Conservation (phyloP, 208 protist genomes). For the Crithidia fasciculata region DNA sequence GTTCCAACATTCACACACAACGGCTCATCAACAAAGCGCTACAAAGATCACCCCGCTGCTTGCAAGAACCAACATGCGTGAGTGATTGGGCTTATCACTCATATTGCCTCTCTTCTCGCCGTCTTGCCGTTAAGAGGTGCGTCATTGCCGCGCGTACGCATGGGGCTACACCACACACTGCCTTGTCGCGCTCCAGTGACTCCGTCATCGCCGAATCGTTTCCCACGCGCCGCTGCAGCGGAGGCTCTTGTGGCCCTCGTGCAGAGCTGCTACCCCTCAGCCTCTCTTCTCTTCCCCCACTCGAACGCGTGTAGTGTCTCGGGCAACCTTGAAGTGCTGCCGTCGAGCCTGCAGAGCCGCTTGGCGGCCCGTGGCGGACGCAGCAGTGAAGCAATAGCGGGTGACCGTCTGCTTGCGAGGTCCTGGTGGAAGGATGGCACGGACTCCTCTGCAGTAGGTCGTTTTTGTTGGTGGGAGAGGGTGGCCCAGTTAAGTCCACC, state of each 20-base stretch:
- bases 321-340: background rate
- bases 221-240: background rate
- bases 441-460: background rate
- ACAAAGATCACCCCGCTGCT: too few relatives aligned
- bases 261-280: constrained; percentile 24
- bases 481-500: background rate
- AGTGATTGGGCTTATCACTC: too few relatives aligned
- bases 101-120: too few relatives aligned
- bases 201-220: background rate
- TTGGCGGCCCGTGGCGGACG: background rate
- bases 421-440: background rate
- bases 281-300: constrained; percentile 22
- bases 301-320: background rate
- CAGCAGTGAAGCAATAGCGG: background rate
- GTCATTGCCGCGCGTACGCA: too few relatives aligned
- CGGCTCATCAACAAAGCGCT: too few relatives aligned
- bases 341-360: background rate
- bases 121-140: too few relatives aligned
- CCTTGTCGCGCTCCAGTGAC: too few relatives aligned
- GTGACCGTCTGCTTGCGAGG: background rate
- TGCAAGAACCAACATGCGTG: too few relatives aligned
- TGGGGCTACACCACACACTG: too few relatives aligned
- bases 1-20: too few relatives aligned
- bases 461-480: background rate
- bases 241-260: constrained; percentile 17